Conservation (phyloP, 305 asterid species). For the Ajuga reptans region DNA sequence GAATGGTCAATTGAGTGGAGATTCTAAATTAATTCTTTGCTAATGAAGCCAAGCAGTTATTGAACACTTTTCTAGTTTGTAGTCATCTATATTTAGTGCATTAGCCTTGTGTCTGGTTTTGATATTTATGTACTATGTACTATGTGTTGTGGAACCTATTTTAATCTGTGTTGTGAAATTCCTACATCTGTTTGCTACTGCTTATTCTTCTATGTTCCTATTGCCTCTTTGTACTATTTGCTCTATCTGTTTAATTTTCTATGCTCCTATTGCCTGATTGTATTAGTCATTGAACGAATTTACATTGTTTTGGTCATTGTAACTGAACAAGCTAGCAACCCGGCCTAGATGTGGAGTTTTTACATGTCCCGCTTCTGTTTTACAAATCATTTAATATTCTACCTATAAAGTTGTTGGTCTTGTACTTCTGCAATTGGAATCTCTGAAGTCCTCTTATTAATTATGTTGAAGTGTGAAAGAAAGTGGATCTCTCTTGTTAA, state of each 20-base stretch:
- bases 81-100: background rate
- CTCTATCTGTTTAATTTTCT: background rate
- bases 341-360: background rate
- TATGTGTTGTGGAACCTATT: background rate
- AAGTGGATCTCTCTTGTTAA: background rate
- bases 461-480: background rate
- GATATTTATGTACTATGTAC: background rate
- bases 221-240: too few relatives aligned
- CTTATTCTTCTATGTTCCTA: background rate
- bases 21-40: background rate
- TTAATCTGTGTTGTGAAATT: background rate
- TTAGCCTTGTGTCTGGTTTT: background rate
- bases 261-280: background rate
- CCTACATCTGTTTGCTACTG: background rate
- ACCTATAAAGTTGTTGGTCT: background rate
- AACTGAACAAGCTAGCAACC: background rate
- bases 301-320: background rate
- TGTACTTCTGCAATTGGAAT: conserved; percentile 14
- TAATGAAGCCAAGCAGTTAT: background rate
- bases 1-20: background rate
- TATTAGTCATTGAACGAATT: background rate
- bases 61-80: background rate
- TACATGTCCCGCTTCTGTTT: background rate
- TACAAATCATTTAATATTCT: background rate
- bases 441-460: background rate